Percentiles rank a stretch among this genome's conserved stretches.
Evolutionary conservation across 176 grass and related monocot species (phyloP).

Genomic region (Cenchrus purpureus): DNA sequence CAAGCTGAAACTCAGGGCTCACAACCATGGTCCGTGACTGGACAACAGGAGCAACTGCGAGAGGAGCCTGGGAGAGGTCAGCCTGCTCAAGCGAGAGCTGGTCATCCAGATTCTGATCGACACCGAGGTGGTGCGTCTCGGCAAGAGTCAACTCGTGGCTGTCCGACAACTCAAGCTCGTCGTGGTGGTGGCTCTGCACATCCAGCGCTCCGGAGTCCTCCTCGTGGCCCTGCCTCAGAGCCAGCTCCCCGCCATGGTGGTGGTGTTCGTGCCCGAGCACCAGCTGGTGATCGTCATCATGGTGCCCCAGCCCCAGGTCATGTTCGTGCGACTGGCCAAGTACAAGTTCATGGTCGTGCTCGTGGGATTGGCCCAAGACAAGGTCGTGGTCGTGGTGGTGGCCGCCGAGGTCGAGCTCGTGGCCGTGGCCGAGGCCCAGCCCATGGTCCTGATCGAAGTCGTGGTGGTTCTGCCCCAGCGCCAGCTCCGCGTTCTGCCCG

Average conservation of each 20-base stretch:
- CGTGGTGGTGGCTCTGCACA: conserved; percentile 68
- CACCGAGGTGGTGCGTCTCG: conserved; percentile 68
- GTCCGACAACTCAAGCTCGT: conserved; percentile 61
- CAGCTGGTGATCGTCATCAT: conserved; percentile 60
- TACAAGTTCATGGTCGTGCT: conserved; percentile 54
- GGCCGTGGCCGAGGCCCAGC: conserved; percentile 52
- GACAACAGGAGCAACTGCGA: conserved; percentile 65
- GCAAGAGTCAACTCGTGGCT: conserved; percentile 75
- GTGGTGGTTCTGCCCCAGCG: conserved; percentile 73
- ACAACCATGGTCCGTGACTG: conserved; percentile 70
- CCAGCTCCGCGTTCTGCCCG: conserved; percentile 77
- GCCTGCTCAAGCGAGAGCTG: conserved; percentile 76
- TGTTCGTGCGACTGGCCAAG: conserved; percentile 71
- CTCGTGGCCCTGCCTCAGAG: conserved; percentile 67
- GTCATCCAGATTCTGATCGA: conserved; percentile 60
- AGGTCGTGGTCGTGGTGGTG: conserved; percentile 64
- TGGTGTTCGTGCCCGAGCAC: conserved; percentile 68
- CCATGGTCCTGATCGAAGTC: conserved; percentile 63
- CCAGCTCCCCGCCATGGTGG: conserved; percentile 68
- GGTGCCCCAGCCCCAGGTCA: conserved; percentile 56
- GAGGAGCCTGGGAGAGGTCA: conserved; percentile 62
- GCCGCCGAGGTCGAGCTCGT: conserved; percentile 57
- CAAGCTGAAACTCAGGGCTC: conserved; percentile 68
- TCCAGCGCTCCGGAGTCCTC: conserved; percentile 47
- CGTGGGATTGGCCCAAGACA: conserved; percentile 55